Conservation (phyloP, 2,329 filamentous ascomycete genomes). For the Fusarium verticillioides region DNA sequence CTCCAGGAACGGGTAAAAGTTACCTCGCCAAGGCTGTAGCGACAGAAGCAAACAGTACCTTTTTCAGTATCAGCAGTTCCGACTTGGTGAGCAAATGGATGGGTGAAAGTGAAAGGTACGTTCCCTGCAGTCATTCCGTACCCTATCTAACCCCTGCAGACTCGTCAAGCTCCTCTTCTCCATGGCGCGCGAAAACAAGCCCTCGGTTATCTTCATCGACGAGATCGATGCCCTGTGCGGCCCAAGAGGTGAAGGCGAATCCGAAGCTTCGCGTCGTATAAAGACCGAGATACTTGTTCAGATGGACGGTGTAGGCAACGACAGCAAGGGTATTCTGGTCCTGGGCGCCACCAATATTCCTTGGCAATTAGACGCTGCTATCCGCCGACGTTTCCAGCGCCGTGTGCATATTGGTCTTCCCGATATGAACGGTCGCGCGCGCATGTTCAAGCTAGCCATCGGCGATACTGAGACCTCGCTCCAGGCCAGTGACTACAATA, state of each 20-base stretch:
- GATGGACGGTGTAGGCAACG: conserved; percentile 98
- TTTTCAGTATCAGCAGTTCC: conserved; percentile 98
- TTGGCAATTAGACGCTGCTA: conserved; percentile 97
- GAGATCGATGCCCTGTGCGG: conserved; percentile 97
- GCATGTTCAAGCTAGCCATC: conserved; percentile 96
- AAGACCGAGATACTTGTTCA: conserved; percentile 98
- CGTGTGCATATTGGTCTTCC: conserved; percentile 95
- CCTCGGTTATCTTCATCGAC: conserved; percentile 98
- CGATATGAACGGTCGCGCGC: conserved; percentile 85
- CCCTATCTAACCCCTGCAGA: conserved; percentile 58
- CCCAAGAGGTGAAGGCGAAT: conserved; percentile 92
- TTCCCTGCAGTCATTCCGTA: not conserved
- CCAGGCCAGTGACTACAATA: conserved; percentile 79
- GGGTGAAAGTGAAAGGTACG: conserved; percentile 96
- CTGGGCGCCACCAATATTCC: conserved; percentile 98
- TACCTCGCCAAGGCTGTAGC: conserved; percentile 97
- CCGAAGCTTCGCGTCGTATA: conserved; percentile 95
- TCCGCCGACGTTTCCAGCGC: conserved; percentile 93
- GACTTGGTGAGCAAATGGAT: conserved; percentile 99
- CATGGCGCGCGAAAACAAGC: conserved; percentile 98
- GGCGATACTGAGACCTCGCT: conserved; percentile 91
- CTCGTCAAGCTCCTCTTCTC: conserved; percentile 96
- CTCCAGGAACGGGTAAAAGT: conserved; percentile 96
- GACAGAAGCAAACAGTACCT: conserved; percentile 98
- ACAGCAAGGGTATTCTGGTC: conserved; percentile 92